These are phyloP conservation scores for Kodamaea kaohsiungensis DNA, from an alignment of 805 yeast genomes.

Conservation along the genomic window DNA sequence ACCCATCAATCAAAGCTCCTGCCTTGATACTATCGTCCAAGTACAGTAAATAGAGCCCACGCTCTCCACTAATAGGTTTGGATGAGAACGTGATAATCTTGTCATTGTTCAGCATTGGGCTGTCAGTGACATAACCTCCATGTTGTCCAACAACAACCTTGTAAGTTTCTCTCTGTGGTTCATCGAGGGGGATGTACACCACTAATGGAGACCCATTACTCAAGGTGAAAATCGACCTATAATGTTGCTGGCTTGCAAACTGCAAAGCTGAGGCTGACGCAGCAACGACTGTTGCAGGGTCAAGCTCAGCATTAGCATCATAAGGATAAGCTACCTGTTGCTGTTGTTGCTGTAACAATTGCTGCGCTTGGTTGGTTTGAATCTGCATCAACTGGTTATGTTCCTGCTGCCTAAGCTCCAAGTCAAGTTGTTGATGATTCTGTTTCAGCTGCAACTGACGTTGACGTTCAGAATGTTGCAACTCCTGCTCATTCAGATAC, in stretches of 20 bases:
- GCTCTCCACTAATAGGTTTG: constrained; percentile 3
- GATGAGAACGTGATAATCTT: constrained; percentile 8
- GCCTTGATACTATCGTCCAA: constrained; percentile 9
- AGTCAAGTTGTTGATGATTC: constrained; percentile 10
- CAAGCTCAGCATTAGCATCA: constrained; percentile 4
- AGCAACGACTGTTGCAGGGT: background rate
- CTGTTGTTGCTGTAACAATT: constrained; percentile 1
- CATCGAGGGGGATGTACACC: constrained; percentile 8
- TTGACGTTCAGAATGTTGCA: constrained; percentile 9
- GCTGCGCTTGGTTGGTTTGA: constrained; percentile 4
- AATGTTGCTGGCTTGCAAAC: constrained; percentile 1
- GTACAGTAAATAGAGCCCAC: constrained; percentile 4
- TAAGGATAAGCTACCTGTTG: background rate
- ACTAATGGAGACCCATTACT: constrained; percentile 5
- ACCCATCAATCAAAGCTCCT: constrained; percentile 3
- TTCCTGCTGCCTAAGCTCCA: constrained; percentile 6
- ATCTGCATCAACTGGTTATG: constrained; percentile 8
- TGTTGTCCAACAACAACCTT: constrained; percentile 3
- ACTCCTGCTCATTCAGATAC: constrained; percentile 4
- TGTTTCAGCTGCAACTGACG: constrained; percentile 8
- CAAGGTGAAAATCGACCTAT: constrained; percentile 5
- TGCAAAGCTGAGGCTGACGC: background rate
- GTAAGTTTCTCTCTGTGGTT: constrained; percentile 9
- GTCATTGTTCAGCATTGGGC: constrained; percentile 7
- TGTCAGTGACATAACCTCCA: constrained; percentile 9